These are phyloP conservation scores for Colletotrichum truncatum DNA, from an alignment of 2,329 filamentous ascomycete genomes.

Conservation along the genomic window DNA sequence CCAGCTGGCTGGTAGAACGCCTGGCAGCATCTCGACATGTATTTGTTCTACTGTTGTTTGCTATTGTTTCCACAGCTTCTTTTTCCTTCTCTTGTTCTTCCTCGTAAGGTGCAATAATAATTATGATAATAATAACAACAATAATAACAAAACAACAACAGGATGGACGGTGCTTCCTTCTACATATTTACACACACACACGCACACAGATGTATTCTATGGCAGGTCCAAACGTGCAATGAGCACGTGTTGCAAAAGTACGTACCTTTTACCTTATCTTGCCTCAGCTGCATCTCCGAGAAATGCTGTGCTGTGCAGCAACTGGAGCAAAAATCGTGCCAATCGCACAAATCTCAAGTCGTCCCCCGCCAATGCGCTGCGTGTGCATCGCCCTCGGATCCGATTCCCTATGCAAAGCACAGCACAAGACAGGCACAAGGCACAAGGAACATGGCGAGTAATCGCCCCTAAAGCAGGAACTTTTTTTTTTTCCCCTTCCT, in stretches of 20 bases:
- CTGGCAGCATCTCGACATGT: no score
- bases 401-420: not conserved
- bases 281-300: conserved; percentile 13
- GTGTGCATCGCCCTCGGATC: conserved; percentile 5
- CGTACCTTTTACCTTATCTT: not conserved
- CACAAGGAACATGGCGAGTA: not conserved
- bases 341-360: conserved; percentile 11
- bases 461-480: conserved; percentile 13
- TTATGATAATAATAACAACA: not conserved
- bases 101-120: not conserved
- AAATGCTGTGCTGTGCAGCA: conserved; percentile 24
- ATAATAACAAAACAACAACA: not conserved
- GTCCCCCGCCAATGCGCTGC: conserved; percentile 19
- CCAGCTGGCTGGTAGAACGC: no score
- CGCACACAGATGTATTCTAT: not conserved
- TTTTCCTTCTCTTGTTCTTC: not conserved
- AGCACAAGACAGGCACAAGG: conserved; percentile 23
- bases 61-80: no score
- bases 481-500: not conserved
- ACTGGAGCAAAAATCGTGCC: conserved; percentile 3
- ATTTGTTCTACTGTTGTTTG: no score
- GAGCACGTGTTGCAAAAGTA: conserved; percentile 15
- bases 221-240: conserved; percentile 19
- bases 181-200: no score
- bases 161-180: not conserved